Evolutionary conservation across 2,329 filamentous ascomycete species (phyloP), one percentile per base, ranked within the genome.

Genomic region (Phaeosphaeria sp.): DNA sequence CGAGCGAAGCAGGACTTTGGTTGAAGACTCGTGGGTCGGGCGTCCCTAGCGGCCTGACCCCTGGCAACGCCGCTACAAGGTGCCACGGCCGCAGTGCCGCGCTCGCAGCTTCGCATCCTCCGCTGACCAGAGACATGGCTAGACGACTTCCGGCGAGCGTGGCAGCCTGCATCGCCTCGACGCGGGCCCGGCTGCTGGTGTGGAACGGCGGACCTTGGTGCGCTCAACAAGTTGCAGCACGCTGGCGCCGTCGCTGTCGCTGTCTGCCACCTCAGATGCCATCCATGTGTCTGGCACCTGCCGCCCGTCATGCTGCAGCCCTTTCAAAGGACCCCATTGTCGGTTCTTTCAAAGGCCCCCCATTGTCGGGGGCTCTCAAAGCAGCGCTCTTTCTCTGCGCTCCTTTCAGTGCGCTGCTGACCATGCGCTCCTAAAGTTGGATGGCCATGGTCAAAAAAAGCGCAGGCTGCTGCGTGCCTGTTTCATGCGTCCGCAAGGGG

Each of bases 401-500:
- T 46, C 33, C 40, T 53, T 43, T 36, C 30, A 48, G 47, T 43
- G 30, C 8, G 30, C 40, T 50, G 45, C 56, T 59, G 53, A 54
- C 57, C 45, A 27, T 44, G 57, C 60, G 51, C 55, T 61, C 55
- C 66, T 63, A 58, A 60, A 61, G 60, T 50, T 65, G 64, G 68
- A 42, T n/a, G n/a, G n/a, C n/a, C 50, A 56, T 51, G 51, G 49
- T 42, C 43, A 57, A 60, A 58, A 57, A 57, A 55, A 45, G 51
- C 60, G 46, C 60, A 58, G 56, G 60, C 66, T 66, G 59, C 46
- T 58, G 43, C 67, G 73, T 69, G 73, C 68, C 58, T 36, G 71
- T 74, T 72, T 74, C 69, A 73, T 48, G 27, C 49, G 40, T 56
- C 69, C 64, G 62, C 60, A 69, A 72, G 60, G 60, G 61, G 69